Conservation (phyloP, 1,284 basidiomycete species). For the Bjerkandera adusta region DNA sequence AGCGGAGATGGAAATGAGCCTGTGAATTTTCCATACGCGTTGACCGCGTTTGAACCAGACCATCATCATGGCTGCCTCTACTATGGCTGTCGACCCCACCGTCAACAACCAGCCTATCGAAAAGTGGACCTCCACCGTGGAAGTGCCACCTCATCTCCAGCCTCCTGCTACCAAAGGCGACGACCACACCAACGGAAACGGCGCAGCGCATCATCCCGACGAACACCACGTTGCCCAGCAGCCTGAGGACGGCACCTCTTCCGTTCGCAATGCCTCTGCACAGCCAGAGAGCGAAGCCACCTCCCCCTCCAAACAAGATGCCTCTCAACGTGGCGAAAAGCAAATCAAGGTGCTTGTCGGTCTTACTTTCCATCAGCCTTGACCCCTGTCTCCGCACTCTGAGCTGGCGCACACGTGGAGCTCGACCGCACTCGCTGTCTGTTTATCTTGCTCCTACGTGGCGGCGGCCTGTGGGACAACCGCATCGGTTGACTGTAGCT, state of each 20-base stretch:
- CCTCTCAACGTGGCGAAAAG: conserved; percentile 67
- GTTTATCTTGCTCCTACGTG: conserved; percentile 4
- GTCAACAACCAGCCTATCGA: conserved; percentile 46
- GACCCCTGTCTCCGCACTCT: conserved; percentile 31
- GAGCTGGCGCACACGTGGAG: conserved; percentile 23
- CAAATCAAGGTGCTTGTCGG: conserved; percentile 88
- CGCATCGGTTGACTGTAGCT: conserved; percentile 1
- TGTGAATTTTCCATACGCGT: conserved; percentile 8
- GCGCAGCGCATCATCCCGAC: conserved; percentile 13
- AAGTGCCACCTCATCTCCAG: background rate
- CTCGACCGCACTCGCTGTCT: conserved; percentile 9
- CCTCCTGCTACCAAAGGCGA: conserved; percentile 24
- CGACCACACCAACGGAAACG: conserved; percentile 2
- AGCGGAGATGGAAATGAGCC: conserved; percentile 4
- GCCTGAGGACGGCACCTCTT: conserved; percentile 45
- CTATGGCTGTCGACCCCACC: conserved; percentile 35
- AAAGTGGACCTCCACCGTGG: conserved; percentile 39
- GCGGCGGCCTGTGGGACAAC: background rate
- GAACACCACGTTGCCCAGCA: conserved; percentile 35
- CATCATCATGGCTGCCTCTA: conserved; percentile 48
- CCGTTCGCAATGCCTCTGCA: conserved; percentile 35
- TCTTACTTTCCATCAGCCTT: conserved; percentile 36
- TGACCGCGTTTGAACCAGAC: conserved; percentile 9
- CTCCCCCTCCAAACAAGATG: conserved; percentile 24
- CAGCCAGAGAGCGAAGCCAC: conserved; percentile 17